Conservation (phyloP, 345 rosid species). For the Turritis glabra region DNA sequence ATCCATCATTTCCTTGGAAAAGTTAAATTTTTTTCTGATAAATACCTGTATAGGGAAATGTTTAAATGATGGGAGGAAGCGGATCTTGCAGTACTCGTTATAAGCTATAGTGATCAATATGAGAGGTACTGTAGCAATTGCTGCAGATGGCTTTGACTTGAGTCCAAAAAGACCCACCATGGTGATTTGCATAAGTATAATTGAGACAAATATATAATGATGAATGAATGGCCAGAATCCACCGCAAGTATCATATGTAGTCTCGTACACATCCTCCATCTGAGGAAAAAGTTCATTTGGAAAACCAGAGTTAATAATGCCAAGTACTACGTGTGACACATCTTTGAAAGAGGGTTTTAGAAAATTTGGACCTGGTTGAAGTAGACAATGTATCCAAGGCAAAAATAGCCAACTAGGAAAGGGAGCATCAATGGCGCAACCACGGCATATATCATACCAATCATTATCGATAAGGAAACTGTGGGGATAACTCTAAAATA, state of each 20-base stretch:
- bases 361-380: constrained; percentile 67
- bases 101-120: constrained; percentile 64
- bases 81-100: constrained; percentile 87
- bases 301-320: constrained; percentile 5
- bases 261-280: constrained; percentile 80
- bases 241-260: constrained; percentile 76
- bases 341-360: background rate
- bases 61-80: constrained; percentile 78
- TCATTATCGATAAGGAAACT: constrained; percentile 65
- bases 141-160: constrained; percentile 86
- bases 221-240: constrained; percentile 77
- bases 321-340: background rate
- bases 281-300: too few relatives aligned
- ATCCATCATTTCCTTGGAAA: background rate
- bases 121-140: constrained; percentile 76
- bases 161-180: constrained; percentile 92
- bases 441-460: constrained; percentile 85
- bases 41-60: constrained; percentile 59
- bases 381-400: constrained; percentile 73
- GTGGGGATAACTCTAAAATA: constrained; percentile 76
- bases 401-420: constrained; percentile 75
- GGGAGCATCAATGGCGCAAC: constrained; percentile 84
- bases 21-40: background rate
- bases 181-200: constrained; percentile 86
- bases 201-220: constrained; percentile 65